Evolutionary conservation across 106 monocot species (phyloP), one percentile per base, ranked within the genome.

Genomic region (Dendrobium officinale): DNA sequence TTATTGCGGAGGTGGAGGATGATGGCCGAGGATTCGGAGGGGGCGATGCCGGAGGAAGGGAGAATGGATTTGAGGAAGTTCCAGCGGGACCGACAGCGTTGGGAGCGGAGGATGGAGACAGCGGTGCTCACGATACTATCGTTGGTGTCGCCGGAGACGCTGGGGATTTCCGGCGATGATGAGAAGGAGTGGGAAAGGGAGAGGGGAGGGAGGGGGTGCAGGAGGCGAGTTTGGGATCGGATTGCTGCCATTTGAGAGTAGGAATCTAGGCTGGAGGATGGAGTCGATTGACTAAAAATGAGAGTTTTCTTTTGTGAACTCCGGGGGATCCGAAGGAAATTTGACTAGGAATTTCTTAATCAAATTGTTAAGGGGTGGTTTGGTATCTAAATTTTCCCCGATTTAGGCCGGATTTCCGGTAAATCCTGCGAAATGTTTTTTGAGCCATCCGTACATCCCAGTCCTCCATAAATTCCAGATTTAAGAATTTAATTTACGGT

Each of bases 31-130:
- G 81, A 42, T 66, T 89, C 85, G 72, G 79, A 43, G 59, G 85
- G 64, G 75, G 87, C 67, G 67, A 87, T 67, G 56, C 81, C 83
- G 61, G n/a, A 42, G n/a, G 45, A 22, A 29, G 67, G 78, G 67
- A 66, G 26, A n/a, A 80, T n/a, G 73, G 82, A 84, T 40, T 29
- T 74, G 81, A 91, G 89, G 86, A 66, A 81, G 85, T 80, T 79
- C 86, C 86, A 91, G 66, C 89, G 87, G 79, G 67, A 73, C 51
- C 66, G 76, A 51, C 81, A 72, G 13, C 85, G 85, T 55, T 87
- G 91, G 29, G 85, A 41, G 37, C 68, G 75, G 75, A 89, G 87
- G 67, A 89, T 74, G 85, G 88, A 75, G 66, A 80, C 87, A 24
- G 85, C 89, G 13, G 83, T 29, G 55, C 77, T 61, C 64, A 89